Evolutionary conservation across 78 protist genomes (phyloP), one percentile per base, ranked within the genome.

Genomic region (Protostelium mycophagum): DNA sequence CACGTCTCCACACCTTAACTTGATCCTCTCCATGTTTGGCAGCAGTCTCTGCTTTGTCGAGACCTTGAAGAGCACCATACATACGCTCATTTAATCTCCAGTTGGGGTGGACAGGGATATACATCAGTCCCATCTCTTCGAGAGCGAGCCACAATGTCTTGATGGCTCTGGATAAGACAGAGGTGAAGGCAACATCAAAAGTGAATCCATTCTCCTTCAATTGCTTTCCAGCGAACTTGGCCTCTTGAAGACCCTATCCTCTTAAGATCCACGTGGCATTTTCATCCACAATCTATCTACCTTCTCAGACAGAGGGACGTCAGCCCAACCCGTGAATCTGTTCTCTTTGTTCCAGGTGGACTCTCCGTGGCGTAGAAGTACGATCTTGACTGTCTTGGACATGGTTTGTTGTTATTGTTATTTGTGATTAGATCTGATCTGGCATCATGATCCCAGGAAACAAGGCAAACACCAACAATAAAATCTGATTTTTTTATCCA

Each of bases 51-150:
- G 73, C 39, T 91, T 97, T 97, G 95, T 97, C 89, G 28, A 94
- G 38, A 31, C 99, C 98, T 37, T 96, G 97, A n/a, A 97, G 97
- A 35, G 92, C 97, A 83, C 99, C 99, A 87, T 98, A 98, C 93
- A 91, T 92, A 34, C 99, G 88, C 96, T 98, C 99, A 95, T 98
- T 98, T 36, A 98, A 93, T 36, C 98, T 90, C 98, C 98, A 98
- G 35, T 83, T 16, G 83, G 37, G 83, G 34, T 51, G 28, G 29
- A 96, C 96, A 10, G 98, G 98, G 28, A 96, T 39, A 38, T 87
- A 93, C 35, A 16, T 31, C 1, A 5, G 51, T 88, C 91, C 93
- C 31, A 93, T 16, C 73, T 84, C 97, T 38, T 96, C 97, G 1
- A 98, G 89, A 0, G 89, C 23, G 29, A 92, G 87, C 83, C 87